phyloP scores from a whole-genome alignment of 2,329 filamentous ascomycete species.

The Pestalotiopsis sp. region DNA sequence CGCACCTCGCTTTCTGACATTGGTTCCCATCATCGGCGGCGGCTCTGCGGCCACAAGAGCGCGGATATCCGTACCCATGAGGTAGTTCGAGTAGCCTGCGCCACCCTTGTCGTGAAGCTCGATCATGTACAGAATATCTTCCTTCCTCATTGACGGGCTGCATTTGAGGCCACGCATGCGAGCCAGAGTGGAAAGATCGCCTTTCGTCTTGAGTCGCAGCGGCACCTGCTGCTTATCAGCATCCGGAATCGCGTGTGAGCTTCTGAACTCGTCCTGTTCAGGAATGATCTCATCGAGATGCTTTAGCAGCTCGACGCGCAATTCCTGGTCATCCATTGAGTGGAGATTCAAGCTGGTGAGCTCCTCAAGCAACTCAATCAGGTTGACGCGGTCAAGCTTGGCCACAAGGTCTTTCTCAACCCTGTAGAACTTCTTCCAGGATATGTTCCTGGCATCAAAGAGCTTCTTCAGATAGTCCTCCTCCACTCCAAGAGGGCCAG shows the following conservation, averaged over 20 bases:
- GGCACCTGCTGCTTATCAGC: not conserved
- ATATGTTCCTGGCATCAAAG: no score
- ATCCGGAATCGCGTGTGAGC: not conserved
- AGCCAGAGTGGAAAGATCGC: not conserved
- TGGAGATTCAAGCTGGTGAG: no score
- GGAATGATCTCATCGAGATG: not conserved
- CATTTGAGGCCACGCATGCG: constrained; percentile 3
- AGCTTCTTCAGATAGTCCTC: no score
- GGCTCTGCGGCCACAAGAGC: not conserved
- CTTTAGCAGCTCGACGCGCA: no score
- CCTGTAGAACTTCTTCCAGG: no score
- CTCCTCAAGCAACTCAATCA: no score
- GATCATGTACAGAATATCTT: not conserved
- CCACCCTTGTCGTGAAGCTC: not conserved
- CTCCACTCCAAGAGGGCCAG: no score
- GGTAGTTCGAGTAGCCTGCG: not conserved
- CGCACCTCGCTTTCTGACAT: not conserved
- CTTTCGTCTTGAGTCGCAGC: not conserved
- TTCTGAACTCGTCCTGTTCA: not conserved
- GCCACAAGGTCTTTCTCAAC: no score
- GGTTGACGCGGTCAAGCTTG: no score
- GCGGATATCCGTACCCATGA: not conserved
- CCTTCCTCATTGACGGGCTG: not conserved
- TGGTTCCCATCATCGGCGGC: not conserved
- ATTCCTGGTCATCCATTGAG: no score